Base-by-base conservation (phyloP, 176 grass and related monocot genomes). In the Saccharum officinarum region DNA sequence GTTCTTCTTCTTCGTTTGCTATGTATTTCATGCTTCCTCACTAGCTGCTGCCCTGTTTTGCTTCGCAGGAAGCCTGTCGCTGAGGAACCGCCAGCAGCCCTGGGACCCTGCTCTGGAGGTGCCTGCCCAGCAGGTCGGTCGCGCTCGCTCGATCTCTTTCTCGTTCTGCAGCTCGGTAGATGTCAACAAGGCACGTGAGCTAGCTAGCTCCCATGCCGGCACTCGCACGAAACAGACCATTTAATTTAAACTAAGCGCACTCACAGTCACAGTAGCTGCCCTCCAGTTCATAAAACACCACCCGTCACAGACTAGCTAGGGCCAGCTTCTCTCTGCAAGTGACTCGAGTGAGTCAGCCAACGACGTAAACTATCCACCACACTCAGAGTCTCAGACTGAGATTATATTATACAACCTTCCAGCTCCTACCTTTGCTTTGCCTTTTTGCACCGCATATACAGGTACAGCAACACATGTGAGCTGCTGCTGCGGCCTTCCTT, bases 21-120 rank as follows among this genome's bases (percentile, higher is more conserved):
- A 12, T 5, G 1, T 67, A 6, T 16, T 17, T 11, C 45, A 39
- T 42, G 7, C 9, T 10, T 61, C 70, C 31, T 73, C 9, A 46
- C 10, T 74, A 17, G 3, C 14, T 8, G 28, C 20, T 28, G 61
- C 3, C 36, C 34, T 44, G 30, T 57, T 57, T 17, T 68, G 41
- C 1, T 61, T 34, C 31, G 31, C 39, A 96, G 94, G 91, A 87
- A 93, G 77, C 86, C 6, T 89, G 75, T 60, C 80, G 20, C 47
- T 91, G 88, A 59, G 7, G 55, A 96, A 89, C 52, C 67, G 31
- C 41, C 80, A 69, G 22, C 22, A 10, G 57, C 57, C 22, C 22
- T 0, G 22, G 57, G 2, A n/a, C 17, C 38, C 69, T 28, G 28
- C 18, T n/a, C 20, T 52, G 40, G 80, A 85, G 80, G 46, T 28